A percentile compares a stretch with the other conserved stretches of the same genome.
Conservation (phyloP, 2,329 filamentous ascomycete species). For the Fusarium pseudocircinatum region DNA sequence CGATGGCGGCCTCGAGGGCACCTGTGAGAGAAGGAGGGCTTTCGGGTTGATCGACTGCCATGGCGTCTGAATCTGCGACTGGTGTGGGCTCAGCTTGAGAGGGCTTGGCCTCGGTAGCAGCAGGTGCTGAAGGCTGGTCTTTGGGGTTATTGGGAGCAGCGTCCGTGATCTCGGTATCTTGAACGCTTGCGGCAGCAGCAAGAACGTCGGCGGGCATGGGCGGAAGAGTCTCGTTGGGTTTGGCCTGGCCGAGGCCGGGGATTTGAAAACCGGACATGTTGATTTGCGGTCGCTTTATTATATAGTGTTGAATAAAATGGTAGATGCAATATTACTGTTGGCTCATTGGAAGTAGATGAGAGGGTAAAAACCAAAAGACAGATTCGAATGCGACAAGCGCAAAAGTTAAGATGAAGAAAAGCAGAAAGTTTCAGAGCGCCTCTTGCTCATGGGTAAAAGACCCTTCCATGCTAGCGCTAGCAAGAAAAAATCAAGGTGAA, state of each 20-base stretch:
- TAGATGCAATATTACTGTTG: not conserved
- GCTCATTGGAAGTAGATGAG: not conserved
- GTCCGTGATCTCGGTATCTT: conserved; percentile 38
- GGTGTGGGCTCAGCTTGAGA: conserved; percentile 4
- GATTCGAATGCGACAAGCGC: conserved; percentile 5
- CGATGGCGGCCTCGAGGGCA: conserved; percentile 57
- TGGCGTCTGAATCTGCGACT: conserved; percentile 44
- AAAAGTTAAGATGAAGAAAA: conserved; percentile 15
- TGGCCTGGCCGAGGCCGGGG: conserved; percentile 55
- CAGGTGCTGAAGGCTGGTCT: conserved; percentile 7
- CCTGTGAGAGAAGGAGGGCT: conserved; percentile 52
- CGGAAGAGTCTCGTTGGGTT: conserved; percentile 54
- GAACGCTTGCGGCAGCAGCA: conserved; percentile 43
- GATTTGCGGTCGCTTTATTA: not conserved
- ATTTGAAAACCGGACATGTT: conserved; percentile 56
- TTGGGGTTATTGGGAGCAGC: not conserved
- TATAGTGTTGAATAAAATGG: not conserved
- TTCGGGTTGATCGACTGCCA: conserved; percentile 50
- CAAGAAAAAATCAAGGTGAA: conserved; percentile 49
- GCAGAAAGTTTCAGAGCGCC: conserved; percentile 13
- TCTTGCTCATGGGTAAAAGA: conserved; percentile 13
- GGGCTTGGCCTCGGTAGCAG: conserved; percentile 1
- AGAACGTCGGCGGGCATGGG: conserved; percentile 49
- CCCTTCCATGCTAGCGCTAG: conserved; percentile 24
- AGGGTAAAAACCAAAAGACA: not conserved